Evolutionary conservation across 192 early-diverging fungal genomes (phyloP), one percentile per base, ranked within the genome.

Genomic region (Umbelopsis isabellina): DNA sequence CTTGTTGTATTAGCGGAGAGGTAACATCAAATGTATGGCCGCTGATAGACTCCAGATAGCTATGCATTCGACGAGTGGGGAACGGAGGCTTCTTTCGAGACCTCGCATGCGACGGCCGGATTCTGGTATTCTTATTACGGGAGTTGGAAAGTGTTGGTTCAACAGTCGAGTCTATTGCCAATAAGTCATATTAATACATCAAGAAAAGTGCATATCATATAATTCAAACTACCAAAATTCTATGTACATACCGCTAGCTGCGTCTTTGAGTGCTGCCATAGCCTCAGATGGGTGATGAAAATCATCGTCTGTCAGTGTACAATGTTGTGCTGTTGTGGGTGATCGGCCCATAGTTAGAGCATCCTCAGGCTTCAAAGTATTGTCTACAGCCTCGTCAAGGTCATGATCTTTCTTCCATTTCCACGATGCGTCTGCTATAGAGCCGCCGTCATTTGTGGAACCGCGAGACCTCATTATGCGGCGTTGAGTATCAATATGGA

Each of bases 241-340:
- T 21, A 44, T 13, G 0, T 67, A 18, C 70, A 23, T 68, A 71
- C 76, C 76, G 47, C 70, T 78, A 27, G 72, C 72, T 23, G 72
- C 76, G 49, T 78, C 72, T 41, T 78, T 68, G 6, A 78, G 46
- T 16, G 76, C 76, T 37, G 72, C 71, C 25, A 78, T 78, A 16
- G 76, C 76, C 45, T 78, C 76, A 9, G 76, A 78, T 47, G 68
- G 71, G 13, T 68, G 65, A 2, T 23, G 71, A 68, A 25, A 61
- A 71, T 49, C 67, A 61, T 48, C 69, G 30, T 46, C 70, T 3
- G 10, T 55, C 25, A 48, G 64, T 13, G 70, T n/a, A 13, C 12
- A 16, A 46, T 18, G 20, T 8, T n/a, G 20, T 13, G 18, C 3
- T 20, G 55, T 30, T 21, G 35, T 30, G 15, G 70, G 70, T 12